phyloP scores from a whole-genome alignment of 345 rosid species.

The Raphanus sativus region DNA sequence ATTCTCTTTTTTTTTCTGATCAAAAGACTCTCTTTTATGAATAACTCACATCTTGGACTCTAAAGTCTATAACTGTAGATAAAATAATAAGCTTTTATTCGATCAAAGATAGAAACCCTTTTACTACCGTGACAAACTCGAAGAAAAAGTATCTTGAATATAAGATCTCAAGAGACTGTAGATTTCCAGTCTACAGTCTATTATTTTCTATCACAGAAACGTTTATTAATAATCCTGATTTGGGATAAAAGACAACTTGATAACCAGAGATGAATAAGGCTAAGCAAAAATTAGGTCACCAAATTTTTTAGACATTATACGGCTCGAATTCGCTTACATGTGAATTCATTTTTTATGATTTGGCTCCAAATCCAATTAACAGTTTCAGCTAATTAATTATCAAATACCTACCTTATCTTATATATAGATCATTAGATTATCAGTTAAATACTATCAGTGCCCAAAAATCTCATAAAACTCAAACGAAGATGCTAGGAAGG shows the following conservation, averaged over 20 bases:
- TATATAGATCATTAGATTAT: neutral
- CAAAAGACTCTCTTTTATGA: too few species aligned
- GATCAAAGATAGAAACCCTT: neutral
- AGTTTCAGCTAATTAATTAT: neutral
- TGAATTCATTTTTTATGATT: neutral
- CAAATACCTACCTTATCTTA: neutral
- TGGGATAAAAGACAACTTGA: neutral
- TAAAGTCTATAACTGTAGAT: neutral
- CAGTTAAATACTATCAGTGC: neutral
- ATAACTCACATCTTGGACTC: neutral
- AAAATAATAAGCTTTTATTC: neutral
- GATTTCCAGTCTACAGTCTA: neutral
- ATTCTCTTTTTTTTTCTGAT: too few species aligned
- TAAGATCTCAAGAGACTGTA: neutral
- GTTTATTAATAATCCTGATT: neutral
- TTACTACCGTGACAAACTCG: neutral
- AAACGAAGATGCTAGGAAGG: conserved; percentile 10
- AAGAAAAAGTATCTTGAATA: neutral
- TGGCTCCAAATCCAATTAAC: neutral
- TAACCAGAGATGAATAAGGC: neutral
- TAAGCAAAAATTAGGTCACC: neutral
- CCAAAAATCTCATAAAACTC: neutral
- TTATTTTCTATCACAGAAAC: neutral
- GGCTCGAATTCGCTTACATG: neutral
- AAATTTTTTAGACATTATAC: neutral